phyloP scores from a whole-genome alignment of 441 rosid species.

The Viola pubescens region DNA sequence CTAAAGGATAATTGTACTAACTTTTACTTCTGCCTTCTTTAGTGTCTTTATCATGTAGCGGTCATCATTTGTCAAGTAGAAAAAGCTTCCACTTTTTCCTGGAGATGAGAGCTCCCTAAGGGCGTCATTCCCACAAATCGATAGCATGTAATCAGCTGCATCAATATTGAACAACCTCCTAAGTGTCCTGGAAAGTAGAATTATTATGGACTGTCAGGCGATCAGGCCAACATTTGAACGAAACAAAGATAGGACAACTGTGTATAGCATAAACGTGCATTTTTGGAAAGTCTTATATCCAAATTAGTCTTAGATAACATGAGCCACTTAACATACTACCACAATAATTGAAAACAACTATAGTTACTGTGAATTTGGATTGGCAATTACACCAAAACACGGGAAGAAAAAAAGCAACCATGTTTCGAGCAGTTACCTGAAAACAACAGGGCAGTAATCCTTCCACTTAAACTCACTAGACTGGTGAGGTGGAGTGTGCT shows the following conservation, averaged over 20 bases:
- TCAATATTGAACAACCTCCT: constrained; percentile 88
- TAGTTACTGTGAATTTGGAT: too few species aligned
- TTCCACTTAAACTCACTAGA: constrained; percentile 95
- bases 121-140: constrained; percentile 91
- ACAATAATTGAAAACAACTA: background rate
- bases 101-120: constrained; percentile 97
- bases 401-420: background rate
- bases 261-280: background rate
- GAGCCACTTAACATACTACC: background rate
- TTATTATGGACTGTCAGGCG: constrained; percentile 8
- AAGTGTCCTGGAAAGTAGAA: constrained; percentile 57
- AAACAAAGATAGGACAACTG: background rate
- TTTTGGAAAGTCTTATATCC: background rate
- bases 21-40: constrained; percentile 98
- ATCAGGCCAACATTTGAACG: background rate
- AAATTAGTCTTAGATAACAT: too few species aligned
- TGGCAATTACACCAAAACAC: too few species aligned
- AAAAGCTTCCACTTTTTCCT: constrained; percentile 97
- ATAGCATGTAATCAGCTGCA: constrained; percentile 94
- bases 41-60: constrained; percentile 95
- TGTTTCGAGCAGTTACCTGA: constrained; percentile 47
- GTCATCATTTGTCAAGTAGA: constrained; percentile 87
- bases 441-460: constrained; percentile 95
- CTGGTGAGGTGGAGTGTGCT: constrained; percentile 93
- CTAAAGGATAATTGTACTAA: constrained; percentile 16